These are phyloP conservation scores for Sphaerosporella brunnea DNA, from an alignment of 495 filamentous ascomycete species.

Conservation along the genomic window DNA sequence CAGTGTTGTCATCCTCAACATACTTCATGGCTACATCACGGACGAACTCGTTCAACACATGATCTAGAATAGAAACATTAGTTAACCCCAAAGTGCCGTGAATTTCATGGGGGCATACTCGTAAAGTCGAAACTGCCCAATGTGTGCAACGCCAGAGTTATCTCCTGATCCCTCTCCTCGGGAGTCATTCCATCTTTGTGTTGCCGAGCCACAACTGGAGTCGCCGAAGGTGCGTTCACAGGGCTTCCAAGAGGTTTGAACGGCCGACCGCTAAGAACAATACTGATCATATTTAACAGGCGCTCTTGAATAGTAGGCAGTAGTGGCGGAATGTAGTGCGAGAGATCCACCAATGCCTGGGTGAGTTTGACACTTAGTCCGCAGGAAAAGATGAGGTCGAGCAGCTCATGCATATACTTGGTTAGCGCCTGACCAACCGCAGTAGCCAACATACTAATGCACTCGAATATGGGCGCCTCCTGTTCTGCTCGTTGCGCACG, in stretches of 20 bases:
- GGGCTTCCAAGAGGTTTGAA: conserved; percentile 86
- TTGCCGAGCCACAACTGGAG: conserved; percentile 71
- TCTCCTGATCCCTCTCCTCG: conserved; percentile 67
- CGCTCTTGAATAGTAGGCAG: conserved; percentile 84
- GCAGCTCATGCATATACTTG: conserved; percentile 90
- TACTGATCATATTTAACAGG: conserved; percentile 83
- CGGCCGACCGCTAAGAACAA: conserved; percentile 75
- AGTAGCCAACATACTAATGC: conserved; percentile 86
- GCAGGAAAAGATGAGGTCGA: conserved; percentile 94
- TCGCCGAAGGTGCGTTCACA: conserved; percentile 42
- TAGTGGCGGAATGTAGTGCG: conserved; percentile 91
- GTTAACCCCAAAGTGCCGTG: too few species aligned
- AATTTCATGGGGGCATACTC: conserved; percentile 28
- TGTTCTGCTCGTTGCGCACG: conserved; percentile 41
- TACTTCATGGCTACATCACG: conserved; percentile 96
- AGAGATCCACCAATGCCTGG: conserved; percentile 92
- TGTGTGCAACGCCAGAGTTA: conserved; percentile 80
- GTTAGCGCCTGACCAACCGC: conserved; percentile 91
- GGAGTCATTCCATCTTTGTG: conserved; percentile 54
- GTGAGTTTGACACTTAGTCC: conserved; percentile 81
- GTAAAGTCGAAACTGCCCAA: conserved; percentile 93
- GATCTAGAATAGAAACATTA: conserved; percentile 37
- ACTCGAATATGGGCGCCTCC: conserved; percentile 87
- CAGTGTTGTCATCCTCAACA: conserved; percentile 83
- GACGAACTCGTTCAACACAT: conserved; percentile 93